A percentile compares a stretch with the other conserved stretches of the same genome.
phyloP scores from a whole-genome alignment of 2,329 filamentous ascomycete genomes.

The Aureobasidium sp. region DNA sequence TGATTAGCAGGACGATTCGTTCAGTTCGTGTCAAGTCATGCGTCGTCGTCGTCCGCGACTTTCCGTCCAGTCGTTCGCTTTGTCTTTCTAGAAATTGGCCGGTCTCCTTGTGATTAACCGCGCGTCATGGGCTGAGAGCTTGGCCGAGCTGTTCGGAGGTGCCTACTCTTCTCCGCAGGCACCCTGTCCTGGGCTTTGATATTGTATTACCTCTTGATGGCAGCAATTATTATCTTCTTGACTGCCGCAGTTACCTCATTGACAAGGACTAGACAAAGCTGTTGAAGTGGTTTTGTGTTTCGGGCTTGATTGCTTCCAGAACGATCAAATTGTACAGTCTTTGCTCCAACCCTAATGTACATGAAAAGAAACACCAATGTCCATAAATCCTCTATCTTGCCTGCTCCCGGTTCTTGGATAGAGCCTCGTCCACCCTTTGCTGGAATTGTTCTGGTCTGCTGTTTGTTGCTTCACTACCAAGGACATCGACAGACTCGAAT shows the following conservation, averaged over 20 bases:
- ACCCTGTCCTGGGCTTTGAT: background rate
- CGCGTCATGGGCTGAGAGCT: constrained; percentile 6
- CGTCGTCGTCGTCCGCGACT: background rate
- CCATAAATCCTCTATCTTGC: background rate
- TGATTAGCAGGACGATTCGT: background rate
- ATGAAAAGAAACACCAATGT: constrained; percentile 5
- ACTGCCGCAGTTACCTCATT: background rate
- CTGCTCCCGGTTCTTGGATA: constrained; percentile 4
- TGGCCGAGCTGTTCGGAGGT: background rate
- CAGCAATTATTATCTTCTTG: too few relatives aligned
- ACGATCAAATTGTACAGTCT: constrained; percentile 7
- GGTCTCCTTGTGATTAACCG: background rate
- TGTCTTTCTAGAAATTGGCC: background rate
- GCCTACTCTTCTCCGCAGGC: constrained; percentile 4
- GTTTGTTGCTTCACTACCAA: background rate
- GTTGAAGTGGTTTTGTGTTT: background rate
- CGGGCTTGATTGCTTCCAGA: background rate
- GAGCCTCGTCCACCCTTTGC: constrained; percentile 9
- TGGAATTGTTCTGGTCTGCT: constrained; percentile 5
- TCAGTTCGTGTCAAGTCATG: constrained; percentile 12
- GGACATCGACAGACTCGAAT: background rate
- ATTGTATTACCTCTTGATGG: too few relatives aligned
- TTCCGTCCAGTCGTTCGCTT: background rate
- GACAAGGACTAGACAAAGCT: background rate
- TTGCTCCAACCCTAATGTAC: constrained; percentile 11